Percentiles rank a stretch among this genome's conserved stretches.
phyloP scores from a whole-genome alignment of 2,329 filamentous ascomycete species.

The Microsporum ferrugineum region DNA sequence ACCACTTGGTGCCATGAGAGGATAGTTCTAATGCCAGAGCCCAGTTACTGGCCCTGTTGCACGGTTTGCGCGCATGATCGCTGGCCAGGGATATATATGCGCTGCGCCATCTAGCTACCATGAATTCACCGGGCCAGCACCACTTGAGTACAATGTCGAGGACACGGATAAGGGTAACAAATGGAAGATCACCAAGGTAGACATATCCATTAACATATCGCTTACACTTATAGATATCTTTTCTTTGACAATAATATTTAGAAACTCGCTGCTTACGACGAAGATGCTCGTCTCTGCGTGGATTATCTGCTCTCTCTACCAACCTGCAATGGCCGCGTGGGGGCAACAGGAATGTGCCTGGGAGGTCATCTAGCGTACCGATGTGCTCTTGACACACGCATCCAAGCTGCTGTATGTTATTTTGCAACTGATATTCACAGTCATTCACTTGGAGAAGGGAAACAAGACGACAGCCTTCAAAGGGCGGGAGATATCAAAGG shows the following conservation, averaged over 20 bases:
- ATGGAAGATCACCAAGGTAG: slow-evolving; percentile 70
- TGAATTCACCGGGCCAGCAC: slow-evolving; percentile 69
- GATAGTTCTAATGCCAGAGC: background rate
- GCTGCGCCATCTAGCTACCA: slow-evolving; percentile 86
- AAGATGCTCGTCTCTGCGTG: slow-evolving; percentile 57
- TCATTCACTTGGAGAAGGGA: slow-evolving; percentile 58
- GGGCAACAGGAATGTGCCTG: slow-evolving; percentile 80
- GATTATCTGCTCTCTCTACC: slow-evolving; percentile 58
- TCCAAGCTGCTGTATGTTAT: slow-evolving; percentile 70
- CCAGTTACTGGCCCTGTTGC: slow-evolving; percentile 79
- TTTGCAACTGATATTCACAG: slow-evolving; percentile 88
- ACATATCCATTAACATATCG: background rate
- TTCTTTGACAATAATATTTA: slow-evolving; percentile 26
- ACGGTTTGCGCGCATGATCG: slow-evolving; percentile 82
- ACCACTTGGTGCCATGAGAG: background rate
- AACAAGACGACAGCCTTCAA: slow-evolving; percentile 51
- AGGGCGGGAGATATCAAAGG: slow-evolving; percentile 57
- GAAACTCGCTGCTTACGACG: slow-evolving; percentile 77
- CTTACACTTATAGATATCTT: background rate
- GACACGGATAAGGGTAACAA: slow-evolving; percentile 81
- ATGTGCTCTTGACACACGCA: slow-evolving; percentile 61
- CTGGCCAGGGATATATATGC: slow-evolving; percentile 85
- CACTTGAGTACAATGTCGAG: slow-evolving; percentile 72
- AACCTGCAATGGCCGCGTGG: slow-evolving; percentile 71
- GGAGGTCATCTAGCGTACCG: slow-evolving; percentile 76